Evolutionary conservation across 2,329 filamentous ascomycete species (phyloP), one percentile per base, ranked within the genome.

Genomic region (Davidsoniella australis): DNA sequence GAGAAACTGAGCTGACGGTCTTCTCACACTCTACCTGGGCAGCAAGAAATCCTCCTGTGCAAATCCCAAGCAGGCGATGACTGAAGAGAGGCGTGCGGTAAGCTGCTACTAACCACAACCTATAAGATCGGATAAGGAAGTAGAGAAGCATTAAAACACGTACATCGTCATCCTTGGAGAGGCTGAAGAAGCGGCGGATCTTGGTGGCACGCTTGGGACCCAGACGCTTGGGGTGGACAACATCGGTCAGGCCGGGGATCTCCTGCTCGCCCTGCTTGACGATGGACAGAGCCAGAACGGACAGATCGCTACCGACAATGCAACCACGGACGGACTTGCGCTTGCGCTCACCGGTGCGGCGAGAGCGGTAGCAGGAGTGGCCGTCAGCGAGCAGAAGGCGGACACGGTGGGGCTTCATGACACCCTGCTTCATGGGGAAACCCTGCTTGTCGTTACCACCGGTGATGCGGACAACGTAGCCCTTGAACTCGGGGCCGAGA

Each of bases 161-260:
- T 84, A 96, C 89, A 85, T 98, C 91, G 78, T 98, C 91, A 82
- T 96, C 88, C 88, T 96, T 96, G 85, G 82, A 89, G 80, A 98
- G 85, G 76, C 86, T 82, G 77, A 96, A 98, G 84, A 98, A 98
- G 69, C 81, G 83, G 72, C 89, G 86, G 75, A 98, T 96, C 87
- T 96, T 98, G 76, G 87, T 94, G 67, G 91, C 91, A 66, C 91
- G 85, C 88, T 98, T 98, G 76, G 91, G 91, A 63, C 91, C 91
- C 66, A 98, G 85, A 65, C 91, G 85, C 85, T 98, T 98, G 71
- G 91, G 91, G 78, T 94, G 85, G 66, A 96, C 87, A 68, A 83
- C 80, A 71, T 98, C 91, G 76, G 91, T 98, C 60, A 98, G 74
- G 65, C 91, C 91, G 68, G 91, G 89, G 67, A 98, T 82, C 56